Evolutionary conservation across 306 rosid genomes (phyloP), one percentile per base, ranked within the genome.

Genomic region (Notholithocarpus densiflorus): DNA sequence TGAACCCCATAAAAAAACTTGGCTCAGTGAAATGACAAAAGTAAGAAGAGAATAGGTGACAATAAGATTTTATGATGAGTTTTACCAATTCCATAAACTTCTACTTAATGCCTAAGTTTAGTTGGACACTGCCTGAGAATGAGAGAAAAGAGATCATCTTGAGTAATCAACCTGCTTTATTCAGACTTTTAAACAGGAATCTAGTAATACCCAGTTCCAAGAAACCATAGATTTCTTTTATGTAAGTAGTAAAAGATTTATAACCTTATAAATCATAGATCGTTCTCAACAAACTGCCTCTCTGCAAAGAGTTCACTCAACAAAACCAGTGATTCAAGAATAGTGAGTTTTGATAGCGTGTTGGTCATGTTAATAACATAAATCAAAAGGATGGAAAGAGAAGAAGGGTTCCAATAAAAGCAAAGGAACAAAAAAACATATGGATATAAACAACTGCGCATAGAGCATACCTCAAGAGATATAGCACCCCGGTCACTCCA

Each of bases 401-500:
- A 20, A 26, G 62, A 13, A 52, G 34, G 17, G 53, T 40, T 72
- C 45, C 34, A 56, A 7, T 31, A 66, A 61, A 57, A 10, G 56
- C 18, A 57, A 13, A 40, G 62, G 48, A 26, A 32, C 71, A 14
- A 73, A 20, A 18, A 52, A 52, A 27, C 29, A 10, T 5, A 8
- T 26, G 65, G 15, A 24, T 56, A 48, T 27, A 3, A 6, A 57
- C 31, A 45, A 56, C 24, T 72, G 34, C 23, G 21, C 27, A 56
- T 64, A 9, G 57, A 54, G 52, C 31, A 21, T 56, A 90, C 98
- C 97, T 95, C 97, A 54, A 95, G 98, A 34, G 98, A 90, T 84
- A 95, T 89, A 68, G 90, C 87, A 64, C 98, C 98, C 55, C 96
- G 89, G 71, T 87, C 92, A 76, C 84, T 89, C 97, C 98, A 95